Base-by-base conservation (phyloP, 208 protist species). In the Leishmania tropica region DNA sequence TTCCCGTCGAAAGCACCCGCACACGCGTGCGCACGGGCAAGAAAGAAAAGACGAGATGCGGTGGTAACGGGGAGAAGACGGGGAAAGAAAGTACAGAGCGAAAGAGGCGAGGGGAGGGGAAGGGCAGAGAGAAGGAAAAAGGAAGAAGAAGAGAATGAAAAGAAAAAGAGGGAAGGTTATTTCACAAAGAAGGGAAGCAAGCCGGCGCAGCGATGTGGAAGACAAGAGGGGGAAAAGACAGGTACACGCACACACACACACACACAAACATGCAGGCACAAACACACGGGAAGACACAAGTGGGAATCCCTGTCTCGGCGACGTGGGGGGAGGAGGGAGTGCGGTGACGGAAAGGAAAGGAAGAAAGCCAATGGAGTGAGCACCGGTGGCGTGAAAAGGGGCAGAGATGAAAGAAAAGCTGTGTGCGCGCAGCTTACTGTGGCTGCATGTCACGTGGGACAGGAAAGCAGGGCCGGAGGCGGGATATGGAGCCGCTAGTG, bases 341-440 rank as follows among this genome's bases (percentile, higher is more conserved):
- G 35, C 15, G 62, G 37, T 68, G 15, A 65, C 8, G 40, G 24
- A 40, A 67, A 28, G 2, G 31, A 35, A 42, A 42, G 19, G 8
- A 68, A 40, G 72, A 37, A 75, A 15, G 10, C 10, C 15, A 78
- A 73, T 3, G 37, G 56, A 48, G 58, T 53, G 40, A 47, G 51
- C 7, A 37, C 60, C 28, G 37, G 76, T 53, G 17, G 13, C 37
- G 45, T 51, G 31, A 53, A 80, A 35, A 51, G 3, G 31, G 31
- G 58, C 28, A 45, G 47, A 42, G 51, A 80, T 73, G 17, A 67
- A 81, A 58, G 51, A 68, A 81, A 80, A 60, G 56, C 53, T 58
- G 56, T n/a, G 51, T 40, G 31, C 5, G 53, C 19, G 35, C 51
- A 65, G 51, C 74, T 10, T 67, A 48, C 54, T 65, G 37, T 7